Base-by-base conservation (phyloP, 106 monocot species). In the Dendrobium catenatum region DNA sequence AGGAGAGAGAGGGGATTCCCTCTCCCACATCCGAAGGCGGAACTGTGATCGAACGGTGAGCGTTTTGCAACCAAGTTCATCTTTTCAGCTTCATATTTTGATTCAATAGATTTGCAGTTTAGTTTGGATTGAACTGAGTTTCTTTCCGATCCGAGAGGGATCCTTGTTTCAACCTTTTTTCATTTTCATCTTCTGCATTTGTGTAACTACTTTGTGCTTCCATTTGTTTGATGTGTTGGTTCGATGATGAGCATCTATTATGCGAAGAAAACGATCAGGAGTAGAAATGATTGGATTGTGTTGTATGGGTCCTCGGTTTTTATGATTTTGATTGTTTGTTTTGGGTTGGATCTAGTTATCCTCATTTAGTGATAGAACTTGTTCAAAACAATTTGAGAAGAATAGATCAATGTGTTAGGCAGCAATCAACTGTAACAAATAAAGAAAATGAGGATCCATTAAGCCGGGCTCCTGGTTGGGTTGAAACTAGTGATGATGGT, bases 1-100 rank as follows among this genome's bases (percentile, higher is more conserved):
- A 41, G 9, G 41, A 42, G 42, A 44, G 70, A 10, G 70, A 33
- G 19, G 74, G 20, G 76, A 76, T 51, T 49, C 9, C 26, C 27
- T 76, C 19, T 0, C 74, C 33, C 19, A 20, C 42, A n/a, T 74
- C 49, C 22, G 2, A 51, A 76, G 49, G 26, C 9, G 48, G 19
- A 47, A 10, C 47, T 76, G 49, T 26, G 76, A 76, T 74, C 74
- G 42, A 18, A 22, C 49, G 76, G 76, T 76, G 49, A 76, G 26
- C 76, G 76, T 76, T 51, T 24, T 11, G 7, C 13, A 76, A 49
- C 10, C 11, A 76, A 49, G 49, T 42, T 20, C 20, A 76, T 48
- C 49, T 47, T 2, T 27, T 48, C 2, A 37, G 22, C 20, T 74
- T 29, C 51, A 3, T 76, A 24, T 47, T 70, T 47, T 48, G 48